Evolutionary conservation across 1,139 yeast genomes (phyloP).

Genomic region (Blastobotrys proliferans): DNA sequence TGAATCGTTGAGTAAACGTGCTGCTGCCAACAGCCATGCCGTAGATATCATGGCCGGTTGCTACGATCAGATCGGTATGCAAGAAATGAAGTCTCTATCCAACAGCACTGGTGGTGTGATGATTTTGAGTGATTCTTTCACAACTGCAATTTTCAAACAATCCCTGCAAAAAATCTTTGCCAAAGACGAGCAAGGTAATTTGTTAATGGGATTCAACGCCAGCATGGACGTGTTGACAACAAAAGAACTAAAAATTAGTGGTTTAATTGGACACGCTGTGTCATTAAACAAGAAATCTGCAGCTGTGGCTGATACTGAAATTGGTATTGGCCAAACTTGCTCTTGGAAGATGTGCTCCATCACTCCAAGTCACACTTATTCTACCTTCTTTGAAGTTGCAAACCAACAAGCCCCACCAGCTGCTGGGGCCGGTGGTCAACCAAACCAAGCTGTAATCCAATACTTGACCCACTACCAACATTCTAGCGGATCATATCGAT

Average conservation of each 20-base stretch:
- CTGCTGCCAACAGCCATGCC: slow-evolving; percentile 75
- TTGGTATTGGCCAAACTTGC: slow-evolving; percentile 91
- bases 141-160: slow-evolving; percentile 94
- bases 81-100: slow-evolving; percentile 88
- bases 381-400: slow-evolving; percentile 77
- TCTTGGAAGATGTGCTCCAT: slow-evolving; percentile 82
- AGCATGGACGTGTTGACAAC: slow-evolving; percentile 84
- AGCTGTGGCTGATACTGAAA: slow-evolving; percentile 85
- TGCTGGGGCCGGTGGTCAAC: slow-evolving; percentile 79
- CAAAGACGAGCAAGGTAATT: slow-evolving; percentile 82
- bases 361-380: slow-evolving; percentile 86
- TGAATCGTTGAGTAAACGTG: slow-evolving; percentile 70
- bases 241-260: slow-evolving; percentile 82
- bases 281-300: slow-evolving; percentile 50
- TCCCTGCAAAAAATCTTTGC: slow-evolving; percentile 82
- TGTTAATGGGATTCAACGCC: slow-evolving; percentile 62
- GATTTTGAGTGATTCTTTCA: slow-evolving; percentile 89
- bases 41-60: slow-evolving; percentile 96
- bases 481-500: slow-evolving; percentile 59
- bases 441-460: slow-evolving; percentile 68
- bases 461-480: slow-evolving; percentile 73
- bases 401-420: slow-evolving; percentile 46
- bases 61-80: slow-evolving; percentile 96
- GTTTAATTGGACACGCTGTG: slow-evolving; percentile 90
- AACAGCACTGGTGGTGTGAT: slow-evolving; percentile 92